These are phyloP conservation scores for Lepidium sativum DNA, from an alignment of 345 rosid genomes.

Conservation along the genomic window DNA sequence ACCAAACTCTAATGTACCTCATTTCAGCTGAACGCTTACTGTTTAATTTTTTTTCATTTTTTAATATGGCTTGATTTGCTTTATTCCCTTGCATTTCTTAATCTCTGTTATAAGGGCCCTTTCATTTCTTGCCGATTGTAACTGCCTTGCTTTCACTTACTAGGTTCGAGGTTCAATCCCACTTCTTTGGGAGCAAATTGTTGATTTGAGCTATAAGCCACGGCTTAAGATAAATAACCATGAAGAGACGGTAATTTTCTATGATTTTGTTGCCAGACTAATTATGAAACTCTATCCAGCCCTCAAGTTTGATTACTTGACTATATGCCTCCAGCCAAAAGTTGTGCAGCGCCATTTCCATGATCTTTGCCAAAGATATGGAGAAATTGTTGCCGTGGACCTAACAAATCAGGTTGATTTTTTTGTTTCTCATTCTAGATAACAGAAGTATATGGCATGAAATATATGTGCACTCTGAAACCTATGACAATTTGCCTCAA, in stretches of 20 bases:
- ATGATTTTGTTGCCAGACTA: conserved; percentile 8
- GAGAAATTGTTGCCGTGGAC: conserved; percentile 62
- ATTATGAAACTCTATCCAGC: background rate
- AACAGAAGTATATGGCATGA: background rate
- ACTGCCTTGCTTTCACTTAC: background rate
- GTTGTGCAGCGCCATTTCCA: conserved; percentile 84
- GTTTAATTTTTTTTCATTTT: background rate
- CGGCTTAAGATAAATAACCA: conserved; percentile 52
- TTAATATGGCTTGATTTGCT: background rate
- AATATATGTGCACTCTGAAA: background rate
- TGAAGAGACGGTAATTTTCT: conserved; percentile 52
- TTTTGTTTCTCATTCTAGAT: conserved; percentile 7
- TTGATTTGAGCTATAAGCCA: conserved; percentile 95
- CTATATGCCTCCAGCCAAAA: conserved; percentile 45
- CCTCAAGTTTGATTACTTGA: background rate
- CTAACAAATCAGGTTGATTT: conserved; percentile 66
- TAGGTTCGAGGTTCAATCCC: conserved; percentile 98
- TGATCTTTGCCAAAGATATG: conserved; percentile 86
- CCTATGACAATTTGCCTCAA: background rate
- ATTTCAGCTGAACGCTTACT: conserved; percentile 1
- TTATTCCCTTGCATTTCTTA: background rate
- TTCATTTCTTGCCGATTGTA: background rate
- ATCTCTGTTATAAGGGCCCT: background rate
- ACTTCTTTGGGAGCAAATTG: conserved; percentile 98
- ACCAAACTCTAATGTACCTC: background rate